phyloP scores from a whole-genome alignment of 2,329 filamentous ascomycete species.

The Colletotrichum simmondsii region DNA sequence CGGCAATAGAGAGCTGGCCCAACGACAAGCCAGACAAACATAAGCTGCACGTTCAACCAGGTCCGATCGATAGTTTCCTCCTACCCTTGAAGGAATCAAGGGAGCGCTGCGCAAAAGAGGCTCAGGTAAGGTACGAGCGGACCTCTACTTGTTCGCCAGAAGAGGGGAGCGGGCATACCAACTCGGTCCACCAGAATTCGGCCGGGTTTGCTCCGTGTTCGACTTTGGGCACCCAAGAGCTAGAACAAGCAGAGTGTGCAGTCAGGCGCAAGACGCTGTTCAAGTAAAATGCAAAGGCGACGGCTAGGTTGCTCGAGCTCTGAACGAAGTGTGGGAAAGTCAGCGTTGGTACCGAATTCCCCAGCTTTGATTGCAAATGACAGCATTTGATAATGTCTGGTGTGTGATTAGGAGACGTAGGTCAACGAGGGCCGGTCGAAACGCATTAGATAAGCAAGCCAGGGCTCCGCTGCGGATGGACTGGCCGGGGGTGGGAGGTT shows the following conservation, averaged over 20 bases:
- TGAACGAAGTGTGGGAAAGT: conserved; percentile 11
- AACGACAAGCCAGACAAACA: conserved; percentile 6
- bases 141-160: conserved; percentile 15
- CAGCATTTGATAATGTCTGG: conserved; percentile 41
- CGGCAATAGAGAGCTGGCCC: conserved; percentile 9
- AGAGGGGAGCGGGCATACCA: conserved; percentile 33
- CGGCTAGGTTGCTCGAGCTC: not conserved
- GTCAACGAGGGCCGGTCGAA: conserved; percentile 38
- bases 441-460: conserved; percentile 39
- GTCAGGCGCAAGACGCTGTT: not conserved
- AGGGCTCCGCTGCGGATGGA: conserved; percentile 29
- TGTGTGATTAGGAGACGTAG: conserved; percentile 44
- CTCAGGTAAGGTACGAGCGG: conserved; percentile 14
- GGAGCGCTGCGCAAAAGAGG: conserved; percentile 7
- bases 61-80: not conserved
- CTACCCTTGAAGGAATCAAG: conserved; percentile 1
- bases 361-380: conserved; percentile 43
- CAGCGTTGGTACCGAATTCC: conserved; percentile 25
- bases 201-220: conserved; percentile 28
- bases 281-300: conserved; percentile 7
- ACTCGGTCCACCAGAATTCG: conserved; percentile 33
- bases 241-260: conserved; percentile 7
- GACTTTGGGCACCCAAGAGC: conserved; percentile 18
- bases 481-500: conserved; percentile 17
- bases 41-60: not conserved